Conservation (phyloP, 139 green algal genomes). For the Chlorokybus atmophyticus region DNA sequence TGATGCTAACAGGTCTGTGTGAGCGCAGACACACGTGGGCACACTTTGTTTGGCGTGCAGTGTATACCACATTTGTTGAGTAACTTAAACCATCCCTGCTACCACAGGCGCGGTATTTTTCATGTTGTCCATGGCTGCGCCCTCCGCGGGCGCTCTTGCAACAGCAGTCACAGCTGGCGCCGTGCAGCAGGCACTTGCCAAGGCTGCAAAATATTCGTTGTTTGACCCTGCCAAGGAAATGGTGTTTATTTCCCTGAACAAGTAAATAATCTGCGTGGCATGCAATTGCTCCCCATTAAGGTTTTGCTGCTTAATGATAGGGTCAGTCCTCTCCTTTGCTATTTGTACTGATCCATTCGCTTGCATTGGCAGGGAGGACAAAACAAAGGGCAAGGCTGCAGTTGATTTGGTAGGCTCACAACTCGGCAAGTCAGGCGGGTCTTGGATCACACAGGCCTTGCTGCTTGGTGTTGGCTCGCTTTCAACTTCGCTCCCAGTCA, state of each 20-base stretch:
- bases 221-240: constrained; percentile 99
- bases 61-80: too few species aligned
- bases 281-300: too few species aligned
- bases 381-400: constrained; percentile 87
- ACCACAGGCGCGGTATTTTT: not conserved
- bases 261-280: too few species aligned
- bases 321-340: not conserved
- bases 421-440: constrained; percentile 88
- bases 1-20: too few species aligned
- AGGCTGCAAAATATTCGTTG: constrained; percentile 82
- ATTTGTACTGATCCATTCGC: not conserved
- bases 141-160: not conserved
- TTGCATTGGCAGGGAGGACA: constrained; percentile 44
- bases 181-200: not conserved
- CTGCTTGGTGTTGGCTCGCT: constrained; percentile 89
- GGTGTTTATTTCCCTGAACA: constrained; percentile 89
- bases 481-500: constrained; percentile 79
- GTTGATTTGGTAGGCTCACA: constrained; percentile 97
- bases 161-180: not conserved
- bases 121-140: not conserved
- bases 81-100: too few species aligned
- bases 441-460: constrained; percentile 87
- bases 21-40: too few species aligned
- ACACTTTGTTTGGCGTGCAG: too few species aligned
- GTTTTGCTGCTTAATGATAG: too few species aligned